Evolutionary conservation across 1,139 yeast genomes (phyloP), one percentile per base, ranked within the genome.

Genomic region (Pichia sp.): DNA sequence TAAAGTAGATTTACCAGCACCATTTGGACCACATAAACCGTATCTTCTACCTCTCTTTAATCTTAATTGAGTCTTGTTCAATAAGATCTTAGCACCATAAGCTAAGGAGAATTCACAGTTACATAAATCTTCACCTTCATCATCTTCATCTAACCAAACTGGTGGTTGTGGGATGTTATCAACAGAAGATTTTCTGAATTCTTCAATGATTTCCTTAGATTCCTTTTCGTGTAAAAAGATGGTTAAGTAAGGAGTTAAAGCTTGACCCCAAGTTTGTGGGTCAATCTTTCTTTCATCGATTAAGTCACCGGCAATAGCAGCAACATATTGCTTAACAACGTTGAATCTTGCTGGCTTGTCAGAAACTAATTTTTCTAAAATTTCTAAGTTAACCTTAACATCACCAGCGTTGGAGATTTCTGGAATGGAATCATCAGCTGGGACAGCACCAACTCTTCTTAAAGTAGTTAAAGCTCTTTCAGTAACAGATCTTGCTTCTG

Each of bases 101-200:
- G 98, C 98, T 68, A 92, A 81, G 54, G 98, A 92, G 87, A 92
- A 92, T 81, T 92, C 97, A 84, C 97, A 90, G 95, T 92, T 92
- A 83, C 98, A 92, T 69, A 92, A 80, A 69, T 92, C 98, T 78
- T 92, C 98, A 77, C 98, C 98, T 68, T 92, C 98, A 67, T 92
- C 98, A 71, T 92, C 98, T 79, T 92, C 98, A 69, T 92, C 97
- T 70, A 86, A 97, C 70, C 88, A 88, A 64, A 82, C 72, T 64
- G 96, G 95, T 64, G 95, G 95, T 65, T 81, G 84, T 66, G 97
- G 97, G 62, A 90, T 92, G 87, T 92, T 90, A 77, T 90, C 95
- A 67, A 92, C 83, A 59, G 97, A 90, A 76, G 84, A 77, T 80
- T 81, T 83, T 79, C 98, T 87, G 84, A 81, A 87, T 69, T 84